Conservation (phyloP, 768 basidiomycete genomes). For the Boletellus ananiceps region DNA sequence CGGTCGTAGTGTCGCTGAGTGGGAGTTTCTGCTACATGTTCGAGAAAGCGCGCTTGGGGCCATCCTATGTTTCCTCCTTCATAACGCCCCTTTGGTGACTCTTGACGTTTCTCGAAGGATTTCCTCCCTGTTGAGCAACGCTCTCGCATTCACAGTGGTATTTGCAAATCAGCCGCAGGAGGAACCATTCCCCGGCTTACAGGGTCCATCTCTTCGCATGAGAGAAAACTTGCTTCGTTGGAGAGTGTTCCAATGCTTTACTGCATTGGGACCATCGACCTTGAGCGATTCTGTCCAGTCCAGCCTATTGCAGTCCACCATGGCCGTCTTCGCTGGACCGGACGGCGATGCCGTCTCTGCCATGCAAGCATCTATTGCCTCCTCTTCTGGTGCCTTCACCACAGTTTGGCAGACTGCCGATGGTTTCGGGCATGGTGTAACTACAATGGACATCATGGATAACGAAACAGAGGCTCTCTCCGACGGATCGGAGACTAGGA, state of each 20-base stretch:
- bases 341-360: slow-evolving; percentile 80
- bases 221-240: slow-evolving; percentile 81
- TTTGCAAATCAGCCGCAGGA: slow-evolving; percentile 70
- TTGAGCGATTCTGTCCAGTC: slow-evolving; percentile 82
- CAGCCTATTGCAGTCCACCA: slow-evolving; percentile 73
- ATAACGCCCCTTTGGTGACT: slow-evolving; percentile 78
- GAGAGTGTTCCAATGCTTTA: slow-evolving; percentile 87
- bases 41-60: slow-evolving; percentile 88
- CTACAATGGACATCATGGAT: slow-evolving; percentile 54
- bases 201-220: slow-evolving; percentile 60
- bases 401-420: slow-evolving; percentile 84
- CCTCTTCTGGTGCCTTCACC: slow-evolving; percentile 77
- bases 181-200: slow-evolving; percentile 43
- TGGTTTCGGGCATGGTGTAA: slow-evolving; percentile 90
- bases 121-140: slow-evolving; percentile 81
- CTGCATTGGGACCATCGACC: slow-evolving; percentile 69
- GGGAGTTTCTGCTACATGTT: slow-evolving; percentile 88
- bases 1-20: slow-evolving; percentile 70
- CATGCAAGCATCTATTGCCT: slow-evolving; percentile 88
- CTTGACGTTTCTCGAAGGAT: slow-evolving; percentile 89
- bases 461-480: slow-evolving; percentile 34
- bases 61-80: slow-evolving; percentile 79
- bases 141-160: slow-evolving; percentile 83
- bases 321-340: slow-evolving; percentile 79
- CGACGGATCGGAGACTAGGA: slow-evolving; percentile 27